A percentile compares a stretch with the other conserved stretches of the same genome.
These are phyloP conservation scores for Fusarium sp. DNA, from an alignment of 2,329 filamentous ascomycete genomes.

Conservation along the genomic window DNA sequence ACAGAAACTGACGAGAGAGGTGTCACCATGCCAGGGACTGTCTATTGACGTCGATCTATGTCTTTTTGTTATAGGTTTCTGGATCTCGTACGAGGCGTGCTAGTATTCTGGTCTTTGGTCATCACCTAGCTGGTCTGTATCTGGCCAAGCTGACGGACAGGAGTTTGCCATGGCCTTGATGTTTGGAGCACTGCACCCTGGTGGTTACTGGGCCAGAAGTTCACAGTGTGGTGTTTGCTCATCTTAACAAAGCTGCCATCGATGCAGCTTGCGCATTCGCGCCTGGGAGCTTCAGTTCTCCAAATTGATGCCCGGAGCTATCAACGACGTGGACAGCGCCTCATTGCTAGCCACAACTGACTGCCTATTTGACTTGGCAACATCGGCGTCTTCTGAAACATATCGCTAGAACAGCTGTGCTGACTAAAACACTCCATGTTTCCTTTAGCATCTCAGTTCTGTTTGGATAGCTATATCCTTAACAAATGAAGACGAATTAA, in stretches of 20 bases:
- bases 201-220: slow-evolving; percentile 1
- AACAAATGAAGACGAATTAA: neutral
- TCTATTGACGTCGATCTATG: too few species aligned
- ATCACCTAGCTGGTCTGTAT: slow-evolving; percentile 5
- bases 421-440: neutral
- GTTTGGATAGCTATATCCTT: neutral
- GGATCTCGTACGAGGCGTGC: slow-evolving; percentile 1
- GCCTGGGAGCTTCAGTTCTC: neutral
- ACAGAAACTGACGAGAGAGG: slow-evolving; percentile 5
- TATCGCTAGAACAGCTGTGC: neutral
- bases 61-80: slow-evolving; percentile 1
- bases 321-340: slow-evolving; percentile 7
- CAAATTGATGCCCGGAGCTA: slow-evolving; percentile 3
- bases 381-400: neutral
- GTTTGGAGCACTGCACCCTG: slow-evolving; percentile 1
- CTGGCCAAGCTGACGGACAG: neutral
- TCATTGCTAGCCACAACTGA: slow-evolving; percentile 2
- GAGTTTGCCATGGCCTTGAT: neutral
- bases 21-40: neutral
- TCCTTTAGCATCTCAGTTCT: neutral
- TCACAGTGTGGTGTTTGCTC: neutral
- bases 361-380: neutral
- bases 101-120: slow-evolving; percentile 1
- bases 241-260: slow-evolving; percentile 4
- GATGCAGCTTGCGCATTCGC: neutral